Percentiles rank a stretch among this genome's conserved stretches.
These are phyloP conservation scores for Cryphonectria parasitica DNA, from an alignment of 2,329 filamentous ascomycete species.

Conservation along the genomic window DNA sequence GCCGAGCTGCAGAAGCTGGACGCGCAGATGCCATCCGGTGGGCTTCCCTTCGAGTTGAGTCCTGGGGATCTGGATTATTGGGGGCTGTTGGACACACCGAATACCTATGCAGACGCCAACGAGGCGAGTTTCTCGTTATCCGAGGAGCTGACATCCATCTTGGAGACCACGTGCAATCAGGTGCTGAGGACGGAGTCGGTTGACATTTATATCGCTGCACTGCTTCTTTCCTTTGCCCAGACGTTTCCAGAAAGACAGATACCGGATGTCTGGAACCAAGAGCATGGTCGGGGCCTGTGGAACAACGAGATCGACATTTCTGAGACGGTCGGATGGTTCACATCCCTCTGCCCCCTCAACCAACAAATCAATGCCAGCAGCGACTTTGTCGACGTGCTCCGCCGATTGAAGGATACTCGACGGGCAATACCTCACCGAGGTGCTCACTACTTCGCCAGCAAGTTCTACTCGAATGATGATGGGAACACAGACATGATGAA, in stretches of 20 bases:
- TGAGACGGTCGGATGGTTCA: constrained; percentile 65
- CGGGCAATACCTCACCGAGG: constrained; percentile 40
- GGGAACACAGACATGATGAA: constrained; percentile 19
- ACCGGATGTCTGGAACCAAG: constrained; percentile 60
- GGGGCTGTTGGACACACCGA: constrained; percentile 47
- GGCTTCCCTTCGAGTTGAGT: constrained; percentile 45
- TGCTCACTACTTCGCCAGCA: constrained; percentile 36
- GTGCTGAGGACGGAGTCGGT: constrained; percentile 56
- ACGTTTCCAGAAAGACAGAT: constrained; percentile 55
- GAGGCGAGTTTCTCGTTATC: constrained; percentile 49
- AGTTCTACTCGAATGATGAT: constrained; percentile 43
- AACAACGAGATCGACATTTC: constrained; percentile 54
- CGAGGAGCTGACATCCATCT: constrained; percentile 45
- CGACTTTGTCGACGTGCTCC: constrained; percentile 55
- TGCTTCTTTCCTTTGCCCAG: constrained; percentile 59
- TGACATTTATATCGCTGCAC: constrained; percentile 57
- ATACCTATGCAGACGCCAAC: constrained; percentile 50
- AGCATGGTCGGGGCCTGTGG: constrained; percentile 51
- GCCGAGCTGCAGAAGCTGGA: constrained; percentile 47
- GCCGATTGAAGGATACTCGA: constrained; percentile 57
- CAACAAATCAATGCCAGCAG: constrained; percentile 48
- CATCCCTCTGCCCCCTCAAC: constrained; percentile 56
- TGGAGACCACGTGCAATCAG: constrained; percentile 48
- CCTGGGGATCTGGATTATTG: constrained; percentile 52
- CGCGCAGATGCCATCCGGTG: constrained; percentile 25